Base-by-base conservation (phyloP, 805 yeast genomes). In the Candida odintsovae region DNA sequence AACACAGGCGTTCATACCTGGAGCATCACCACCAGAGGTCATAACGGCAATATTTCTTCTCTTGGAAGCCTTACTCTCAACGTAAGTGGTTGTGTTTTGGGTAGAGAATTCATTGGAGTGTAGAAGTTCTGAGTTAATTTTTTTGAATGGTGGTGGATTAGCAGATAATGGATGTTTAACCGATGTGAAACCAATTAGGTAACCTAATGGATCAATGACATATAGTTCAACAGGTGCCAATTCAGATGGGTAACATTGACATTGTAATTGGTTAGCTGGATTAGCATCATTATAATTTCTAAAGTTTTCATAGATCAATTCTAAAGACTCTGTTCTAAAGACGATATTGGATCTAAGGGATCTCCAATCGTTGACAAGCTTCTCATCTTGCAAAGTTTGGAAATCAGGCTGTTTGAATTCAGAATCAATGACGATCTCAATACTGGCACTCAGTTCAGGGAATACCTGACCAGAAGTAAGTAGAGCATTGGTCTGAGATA, bases 21-120 rank as follows among this genome's bases (percentile, higher is more conserved):
- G 98, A 46, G 98, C 87, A 66, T 94, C 99, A 67, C 99, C 99
- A 57, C 99, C 99, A 1, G 96, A 88, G 12, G 99, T 92, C 90
- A 92, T 90, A 41, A 92, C 94, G 6, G 95, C 99, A 54, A 92
- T 86, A 54, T 82, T 78, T 41, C 56, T 50, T n/a, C 48, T 49
- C 15, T 39, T 12, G 15, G 12, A n/a, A 35, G 12, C 12, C 8
- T 18, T 15, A 15, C 29, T 23, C 9, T 47, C 49, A 16, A 48
- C 46, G 7, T 47, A 44, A 13, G 55, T 38, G 6, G 55, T 44
- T 8, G 59, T 47, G 35, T 55, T 54, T 22, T 50, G 44, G 5
- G 59, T 56, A 19, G 64, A 21, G 16, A 37, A 6, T 1, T 12
- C 7, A 2, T 25, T 36, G 6, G 41, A 22, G 2, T 21, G 20